phyloP scores from a whole-genome alignment of 2,329 filamentous ascomycete species.

The Talaromyces sp. region DNA sequence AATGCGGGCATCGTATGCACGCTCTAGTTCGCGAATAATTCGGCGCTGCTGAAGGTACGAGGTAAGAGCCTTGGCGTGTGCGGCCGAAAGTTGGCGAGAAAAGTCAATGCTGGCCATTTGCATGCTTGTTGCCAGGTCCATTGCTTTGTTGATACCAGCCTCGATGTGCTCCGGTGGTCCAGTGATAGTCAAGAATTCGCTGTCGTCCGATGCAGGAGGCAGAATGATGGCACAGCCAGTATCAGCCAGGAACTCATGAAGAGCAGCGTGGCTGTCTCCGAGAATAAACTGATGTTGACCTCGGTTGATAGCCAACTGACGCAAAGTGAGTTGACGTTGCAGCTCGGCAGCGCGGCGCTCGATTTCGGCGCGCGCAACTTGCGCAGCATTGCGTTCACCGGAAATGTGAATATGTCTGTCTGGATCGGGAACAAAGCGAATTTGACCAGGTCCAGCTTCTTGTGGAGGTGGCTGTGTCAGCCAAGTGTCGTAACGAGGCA shows the following conservation, averaged over 20 bases:
- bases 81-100: constrained; percentile 70
- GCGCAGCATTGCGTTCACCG: constrained; percentile 78
- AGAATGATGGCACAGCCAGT: constrained; percentile 88
- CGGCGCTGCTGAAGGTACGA: constrained; percentile 79
- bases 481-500: constrained; percentile 78
- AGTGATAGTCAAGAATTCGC: constrained; percentile 78
- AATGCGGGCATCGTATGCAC: constrained; percentile 76
- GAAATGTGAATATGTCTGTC: constrained; percentile 78
- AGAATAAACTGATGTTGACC: constrained; percentile 94
- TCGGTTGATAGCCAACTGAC: constrained; percentile 76
- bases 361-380: constrained; percentile 72
- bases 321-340: constrained; percentile 66
- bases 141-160: constrained; percentile 72
- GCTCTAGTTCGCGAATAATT: constrained; percentile 78
- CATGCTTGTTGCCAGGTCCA: constrained; percentile 84
- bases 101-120: constrained; percentile 79
- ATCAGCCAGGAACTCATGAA: constrained; percentile 81
- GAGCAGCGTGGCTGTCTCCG: constrained; percentile 71
- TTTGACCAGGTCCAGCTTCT: constrained; percentile 57
- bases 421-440: constrained; percentile 64
- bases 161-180: constrained; percentile 71
- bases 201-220: constrained; percentile 68
- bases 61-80: constrained; percentile 79
- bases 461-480: constrained; percentile 62
- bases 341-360: constrained; percentile 74